A percentile compares a stretch with the other conserved stretches of the same genome.
Conservation (phyloP, 495 filamentous ascomycete species). For the Pseudevernia furfuracea region DNA sequence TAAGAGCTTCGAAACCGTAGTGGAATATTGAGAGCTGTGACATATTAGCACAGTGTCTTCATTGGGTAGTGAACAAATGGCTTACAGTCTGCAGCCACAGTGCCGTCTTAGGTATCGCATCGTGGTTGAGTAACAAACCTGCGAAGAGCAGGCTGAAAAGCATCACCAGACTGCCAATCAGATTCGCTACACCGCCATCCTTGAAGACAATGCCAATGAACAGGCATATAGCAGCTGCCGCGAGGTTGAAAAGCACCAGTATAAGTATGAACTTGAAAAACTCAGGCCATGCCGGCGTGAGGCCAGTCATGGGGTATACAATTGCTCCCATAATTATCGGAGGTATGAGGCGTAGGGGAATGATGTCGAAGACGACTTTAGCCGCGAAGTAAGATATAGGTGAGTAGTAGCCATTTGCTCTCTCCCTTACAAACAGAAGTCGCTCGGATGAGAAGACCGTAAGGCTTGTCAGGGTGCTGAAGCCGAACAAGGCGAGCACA, state of each 20-base stretch:
- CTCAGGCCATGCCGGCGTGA: slow-evolving; percentile 71
- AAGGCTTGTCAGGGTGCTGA: slow-evolving; percentile 87
- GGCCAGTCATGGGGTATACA: slow-evolving; percentile 96
- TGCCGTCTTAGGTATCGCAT: slow-evolving; percentile 76
- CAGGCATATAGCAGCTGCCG: slow-evolving; percentile 83
- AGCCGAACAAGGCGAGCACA: slow-evolving; percentile 88
- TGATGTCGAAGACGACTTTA: slow-evolving; percentile 91
- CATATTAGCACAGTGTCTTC: slow-evolving; percentile 20
- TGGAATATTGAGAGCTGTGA: slow-evolving; percentile 91
- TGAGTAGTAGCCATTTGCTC: slow-evolving; percentile 96
- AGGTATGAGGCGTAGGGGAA: slow-evolving; percentile 86
- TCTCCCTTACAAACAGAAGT: slow-evolving; percentile 84
- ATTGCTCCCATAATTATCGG: slow-evolving; percentile 96
- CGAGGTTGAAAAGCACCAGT: slow-evolving; percentile 90
- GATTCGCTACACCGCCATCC: slow-evolving; percentile 84
- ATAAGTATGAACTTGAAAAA: slow-evolving; percentile 90
- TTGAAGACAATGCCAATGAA: slow-evolving; percentile 96
- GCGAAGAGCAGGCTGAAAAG: slow-evolving; percentile 93
- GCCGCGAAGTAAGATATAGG: slow-evolving; percentile 93
- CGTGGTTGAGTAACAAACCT: slow-evolving; percentile 85
- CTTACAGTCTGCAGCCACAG: slow-evolving; percentile 80
- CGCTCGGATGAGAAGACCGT: slow-evolving; percentile 92
- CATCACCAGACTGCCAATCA: slow-evolving; percentile 95
- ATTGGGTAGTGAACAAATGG: slow-evolving; percentile 14
- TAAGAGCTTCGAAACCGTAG: slow-evolving; percentile 91